phyloP scores from a whole-genome alignment of 2,329 filamentous ascomycete genomes.

The Cladosporium velox region DNA sequence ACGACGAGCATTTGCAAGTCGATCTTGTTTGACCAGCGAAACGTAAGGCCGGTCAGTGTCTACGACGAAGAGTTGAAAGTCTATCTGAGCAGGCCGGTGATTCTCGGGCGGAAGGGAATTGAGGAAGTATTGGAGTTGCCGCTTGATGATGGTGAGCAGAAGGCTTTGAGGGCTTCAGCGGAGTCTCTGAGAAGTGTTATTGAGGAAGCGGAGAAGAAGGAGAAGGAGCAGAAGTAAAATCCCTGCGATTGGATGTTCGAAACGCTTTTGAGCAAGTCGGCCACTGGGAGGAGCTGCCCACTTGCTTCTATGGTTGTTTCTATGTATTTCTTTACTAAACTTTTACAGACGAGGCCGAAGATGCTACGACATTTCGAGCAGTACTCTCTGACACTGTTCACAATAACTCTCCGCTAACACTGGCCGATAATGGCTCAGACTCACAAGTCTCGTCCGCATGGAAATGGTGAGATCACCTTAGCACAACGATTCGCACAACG shows the following conservation, averaged over 20 bases:
- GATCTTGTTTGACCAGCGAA: conserved; percentile 51
- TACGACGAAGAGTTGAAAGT: conserved; percentile 51
- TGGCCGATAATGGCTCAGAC: not conserved
- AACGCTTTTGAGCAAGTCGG: too few relatives aligned
- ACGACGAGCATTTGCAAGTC: conserved; percentile 53
- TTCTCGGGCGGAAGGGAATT: conserved; percentile 52
- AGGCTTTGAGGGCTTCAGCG: conserved; percentile 39
- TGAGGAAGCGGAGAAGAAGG: conserved; percentile 41
- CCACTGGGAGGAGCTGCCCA: not conserved
- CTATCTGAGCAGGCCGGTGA: conserved; percentile 53
- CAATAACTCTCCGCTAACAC: not conserved
- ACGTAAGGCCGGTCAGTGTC: conserved; percentile 53
- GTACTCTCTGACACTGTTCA: not conserved
- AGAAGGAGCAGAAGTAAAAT: conserved; percentile 2
- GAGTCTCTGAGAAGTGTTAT: conserved; percentile 40
- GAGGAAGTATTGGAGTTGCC: conserved; percentile 42
- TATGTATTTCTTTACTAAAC: too few relatives aligned
- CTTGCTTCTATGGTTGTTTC: not conserved
- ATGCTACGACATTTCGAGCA: not conserved
- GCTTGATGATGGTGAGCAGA: conserved; percentile 39
- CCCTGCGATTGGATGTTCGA: not conserved
- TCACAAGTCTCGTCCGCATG: not conserved
- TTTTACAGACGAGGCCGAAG: not conserved
- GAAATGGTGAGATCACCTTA: not conserved
- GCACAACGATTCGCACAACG: not conserved